Evolutionary conservation across 2,329 filamentous ascomycete genomes (phyloP).

Genomic region (Allantophomopsis lycopodina): DNA sequence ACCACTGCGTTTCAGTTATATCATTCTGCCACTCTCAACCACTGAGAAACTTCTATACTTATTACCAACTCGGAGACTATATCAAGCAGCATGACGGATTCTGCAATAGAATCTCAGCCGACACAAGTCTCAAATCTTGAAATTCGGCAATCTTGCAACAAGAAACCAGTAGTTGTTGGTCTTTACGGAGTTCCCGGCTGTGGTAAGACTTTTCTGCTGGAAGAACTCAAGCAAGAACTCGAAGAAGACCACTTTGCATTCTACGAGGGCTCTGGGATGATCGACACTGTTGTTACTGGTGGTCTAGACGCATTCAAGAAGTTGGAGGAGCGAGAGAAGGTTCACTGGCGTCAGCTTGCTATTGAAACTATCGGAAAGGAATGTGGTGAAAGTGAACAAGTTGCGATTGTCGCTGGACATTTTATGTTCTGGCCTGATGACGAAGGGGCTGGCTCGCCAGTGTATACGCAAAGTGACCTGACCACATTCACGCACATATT

Average conservation of each 20-base stretch:
- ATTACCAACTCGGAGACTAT: too few relatives aligned
- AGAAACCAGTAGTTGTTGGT: too few relatives aligned
- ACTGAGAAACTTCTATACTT: too few relatives aligned
- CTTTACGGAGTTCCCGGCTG: slow-evolving; percentile 39
- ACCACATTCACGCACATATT: too few relatives aligned
- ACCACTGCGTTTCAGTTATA: too few relatives aligned
- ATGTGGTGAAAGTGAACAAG: slow-evolving; percentile 18
- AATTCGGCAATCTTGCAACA: too few relatives aligned
- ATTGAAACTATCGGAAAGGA: slow-evolving; percentile 28
- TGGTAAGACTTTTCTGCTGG: slow-evolving; percentile 35
- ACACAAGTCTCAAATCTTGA: too few relatives aligned
- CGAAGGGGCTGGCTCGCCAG: slow-evolving; percentile 21
- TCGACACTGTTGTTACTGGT: slow-evolving; percentile 26
- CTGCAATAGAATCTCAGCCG: too few relatives aligned
- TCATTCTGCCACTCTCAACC: too few relatives aligned
- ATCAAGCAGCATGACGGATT: too few relatives aligned
- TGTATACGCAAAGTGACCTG: too few relatives aligned
- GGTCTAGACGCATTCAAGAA: slow-evolving; percentile 33
- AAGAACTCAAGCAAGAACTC: slow-evolving; percentile 23
- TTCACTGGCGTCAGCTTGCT: slow-evolving; percentile 24
- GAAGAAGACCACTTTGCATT: slow-evolving; percentile 24
- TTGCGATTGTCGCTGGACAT: slow-evolving; percentile 38
- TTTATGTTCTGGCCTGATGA: slow-evolving; percentile 36
- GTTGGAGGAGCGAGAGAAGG: slow-evolving; percentile 22
- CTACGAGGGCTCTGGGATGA: slow-evolving; percentile 36